Conservation (phyloP, 2,329 filamentous ascomycete species). For the Cladosporium velox region DNA sequence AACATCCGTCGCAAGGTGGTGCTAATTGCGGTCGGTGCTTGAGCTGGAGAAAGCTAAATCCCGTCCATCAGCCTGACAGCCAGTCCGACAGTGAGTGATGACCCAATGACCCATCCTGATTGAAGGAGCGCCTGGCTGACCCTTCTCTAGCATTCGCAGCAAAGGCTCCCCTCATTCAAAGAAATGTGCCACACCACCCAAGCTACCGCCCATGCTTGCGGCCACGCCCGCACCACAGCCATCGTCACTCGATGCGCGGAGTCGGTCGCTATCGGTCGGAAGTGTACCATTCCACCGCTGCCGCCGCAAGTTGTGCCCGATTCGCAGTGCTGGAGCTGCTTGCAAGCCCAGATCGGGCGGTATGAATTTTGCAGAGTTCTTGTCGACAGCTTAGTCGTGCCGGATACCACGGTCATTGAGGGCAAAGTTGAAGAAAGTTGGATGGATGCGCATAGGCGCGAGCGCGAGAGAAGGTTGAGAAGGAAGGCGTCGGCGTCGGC, state of each 20-base stretch:
- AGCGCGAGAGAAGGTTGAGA: neutral
- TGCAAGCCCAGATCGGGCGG: neutral
- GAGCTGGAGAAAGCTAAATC: neutral
- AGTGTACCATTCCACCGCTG: neutral
- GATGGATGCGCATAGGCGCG: neutral
- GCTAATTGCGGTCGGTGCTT: neutral
- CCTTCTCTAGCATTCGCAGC: neutral
- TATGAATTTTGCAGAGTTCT: neutral
- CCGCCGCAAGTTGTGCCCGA: neutral
- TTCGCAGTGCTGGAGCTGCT: neutral
- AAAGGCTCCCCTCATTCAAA: neutral
- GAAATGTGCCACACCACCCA: constrained; percentile 7
- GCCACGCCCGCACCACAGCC: constrained; percentile 6
- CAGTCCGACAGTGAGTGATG: neutral
- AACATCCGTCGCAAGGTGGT: neutral
- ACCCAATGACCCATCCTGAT: neutral
- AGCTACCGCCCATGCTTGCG: neutral
- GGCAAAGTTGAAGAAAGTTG: neutral
- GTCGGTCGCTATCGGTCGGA: neutral
- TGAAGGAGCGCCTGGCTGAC: neutral
- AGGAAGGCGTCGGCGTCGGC: neutral
- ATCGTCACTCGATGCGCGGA: neutral
- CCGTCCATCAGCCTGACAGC: neutral
- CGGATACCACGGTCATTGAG: constrained; percentile 1
- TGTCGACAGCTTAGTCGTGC: neutral